Conservation (phyloP, 306 rosid genomes). For the Quercus variabilis region DNA sequence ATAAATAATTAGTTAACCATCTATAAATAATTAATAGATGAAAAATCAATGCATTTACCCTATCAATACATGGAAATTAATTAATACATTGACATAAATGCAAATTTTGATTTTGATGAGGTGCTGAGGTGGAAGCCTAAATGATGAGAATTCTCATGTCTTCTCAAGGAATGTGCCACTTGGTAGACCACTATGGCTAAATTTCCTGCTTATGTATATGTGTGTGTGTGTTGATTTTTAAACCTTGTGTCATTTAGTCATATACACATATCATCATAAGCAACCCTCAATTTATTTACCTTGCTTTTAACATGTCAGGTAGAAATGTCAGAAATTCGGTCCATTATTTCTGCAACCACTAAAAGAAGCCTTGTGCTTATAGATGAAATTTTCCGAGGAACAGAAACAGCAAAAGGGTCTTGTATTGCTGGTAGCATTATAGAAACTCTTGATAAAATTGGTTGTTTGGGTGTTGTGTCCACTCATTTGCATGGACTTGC, state of each 20-base stretch:
- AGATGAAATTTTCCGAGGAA: conserved; percentile 96
- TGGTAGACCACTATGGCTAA: no score
- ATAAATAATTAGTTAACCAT: no score
- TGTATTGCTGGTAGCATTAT: conserved; percentile 92
- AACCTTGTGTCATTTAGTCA: neutral
- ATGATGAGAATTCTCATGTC: no score
- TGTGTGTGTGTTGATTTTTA: neutral
- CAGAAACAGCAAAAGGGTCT: conserved; percentile 94
- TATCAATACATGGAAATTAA: no score
- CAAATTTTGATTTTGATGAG: no score
- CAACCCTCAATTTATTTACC: conserved; percentile 10
- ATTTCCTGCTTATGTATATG: no score
- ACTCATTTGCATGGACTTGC: conserved; percentile 97
- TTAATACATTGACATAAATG: no score
- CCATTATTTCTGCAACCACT: conserved; percentile 64
- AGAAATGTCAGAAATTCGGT: conserved; percentile 92
- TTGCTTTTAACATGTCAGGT: conserved; percentile 50
- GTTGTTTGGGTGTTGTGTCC: conserved; percentile 88
- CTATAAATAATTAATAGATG: no score
- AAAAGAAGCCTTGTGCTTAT: conserved; percentile 83
- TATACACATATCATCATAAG: neutral
- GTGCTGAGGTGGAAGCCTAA: no score
- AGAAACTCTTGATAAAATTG: conserved; percentile 73
- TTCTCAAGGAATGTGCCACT: no score
- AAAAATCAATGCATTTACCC: no score